A percentile compares a stretch with the other conserved stretches of the same genome.
Conservation (phyloP, 768 basidiomycete genomes). For the Bullera alba region DNA sequence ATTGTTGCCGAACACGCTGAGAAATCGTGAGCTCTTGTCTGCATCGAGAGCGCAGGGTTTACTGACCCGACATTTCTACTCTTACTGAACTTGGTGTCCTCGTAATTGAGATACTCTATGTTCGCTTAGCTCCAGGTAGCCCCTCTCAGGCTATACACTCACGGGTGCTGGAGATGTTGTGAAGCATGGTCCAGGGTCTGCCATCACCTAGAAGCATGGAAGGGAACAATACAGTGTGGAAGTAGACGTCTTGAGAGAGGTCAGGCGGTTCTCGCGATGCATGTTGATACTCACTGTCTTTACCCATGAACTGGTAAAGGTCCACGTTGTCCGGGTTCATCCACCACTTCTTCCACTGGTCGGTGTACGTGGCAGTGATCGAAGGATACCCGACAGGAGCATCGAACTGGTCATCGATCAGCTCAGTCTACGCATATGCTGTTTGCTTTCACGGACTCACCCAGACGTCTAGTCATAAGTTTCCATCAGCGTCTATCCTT, state of each 20-base stretch:
- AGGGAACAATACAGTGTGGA: slow-evolving; percentile 94
- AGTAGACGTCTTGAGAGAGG: slow-evolving; percentile 59
- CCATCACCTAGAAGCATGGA: slow-evolving; percentile 82
- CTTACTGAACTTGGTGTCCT: slow-evolving; percentile 98
- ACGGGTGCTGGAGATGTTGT: slow-evolving; percentile 95
- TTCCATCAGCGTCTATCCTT: background rate
- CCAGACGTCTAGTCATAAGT: slow-evolving; percentile 82
- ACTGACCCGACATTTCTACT: slow-evolving; percentile 74
- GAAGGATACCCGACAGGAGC: slow-evolving; percentile 95
- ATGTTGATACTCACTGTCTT: slow-evolving; percentile 57
- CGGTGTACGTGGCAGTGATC: slow-evolving; percentile 90
- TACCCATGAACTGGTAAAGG: slow-evolving; percentile 99
- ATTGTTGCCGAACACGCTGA: slow-evolving; percentile 78
- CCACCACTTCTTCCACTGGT: slow-evolving; percentile 98
- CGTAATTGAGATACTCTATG: slow-evolving; percentile 92
- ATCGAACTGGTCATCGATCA: slow-evolving; percentile 64
- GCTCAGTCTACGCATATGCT: background rate
- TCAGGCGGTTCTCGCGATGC: background rate
- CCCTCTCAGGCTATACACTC: slow-evolving; percentile 16
- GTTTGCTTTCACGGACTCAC: slow-evolving; percentile 51
- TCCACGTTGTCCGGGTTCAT: slow-evolving; percentile 79
- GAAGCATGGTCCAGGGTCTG: slow-evolving; percentile 83
- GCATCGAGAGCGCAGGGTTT: background rate
- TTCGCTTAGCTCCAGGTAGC: background rate
- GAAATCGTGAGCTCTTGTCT: slow-evolving; percentile 4